Evolutionary conservation across 225 moss, liverwort and hornwort genomes (phyloP).

Genomic region (Polytrichum formosum): DNA sequence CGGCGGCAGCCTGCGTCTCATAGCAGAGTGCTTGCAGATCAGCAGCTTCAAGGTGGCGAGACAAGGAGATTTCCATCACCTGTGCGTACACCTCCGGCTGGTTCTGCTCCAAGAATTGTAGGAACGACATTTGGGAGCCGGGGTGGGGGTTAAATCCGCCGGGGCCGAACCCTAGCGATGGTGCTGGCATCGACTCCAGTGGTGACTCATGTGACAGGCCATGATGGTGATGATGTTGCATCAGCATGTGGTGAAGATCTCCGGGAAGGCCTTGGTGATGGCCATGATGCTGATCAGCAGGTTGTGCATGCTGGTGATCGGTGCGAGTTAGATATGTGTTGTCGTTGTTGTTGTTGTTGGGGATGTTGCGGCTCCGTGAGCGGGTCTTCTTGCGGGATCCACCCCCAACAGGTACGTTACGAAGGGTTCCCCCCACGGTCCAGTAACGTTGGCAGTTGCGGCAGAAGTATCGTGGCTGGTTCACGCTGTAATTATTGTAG

Average conservation of each 20-base stretch:
- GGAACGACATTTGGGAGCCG: constrained; percentile 16
- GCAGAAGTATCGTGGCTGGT: constrained; percentile 50
- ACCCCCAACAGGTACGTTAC: constrained; percentile 44
- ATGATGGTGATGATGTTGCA: too few species aligned
- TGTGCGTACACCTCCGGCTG: not conserved
- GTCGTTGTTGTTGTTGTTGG: too few species aligned
- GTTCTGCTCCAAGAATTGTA: constrained; percentile 13
- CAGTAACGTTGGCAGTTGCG: constrained; percentile 56
- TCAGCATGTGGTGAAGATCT: too few species aligned
- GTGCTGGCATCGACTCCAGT: too few species aligned
- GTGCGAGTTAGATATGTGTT: too few species aligned
- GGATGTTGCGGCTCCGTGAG: constrained; percentile 10
- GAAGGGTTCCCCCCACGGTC: constrained; percentile 47
- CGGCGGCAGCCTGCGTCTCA: constrained; percentile 13
- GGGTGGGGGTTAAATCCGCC: not conserved
- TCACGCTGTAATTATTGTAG: constrained; percentile 48
- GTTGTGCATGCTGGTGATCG: too few species aligned
- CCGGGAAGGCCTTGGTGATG: too few species aligned
- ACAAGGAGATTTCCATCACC: not conserved
- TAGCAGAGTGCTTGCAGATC: constrained; percentile 12
- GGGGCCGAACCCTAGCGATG: too few species aligned
- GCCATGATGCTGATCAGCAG: too few species aligned
- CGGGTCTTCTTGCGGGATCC: constrained; percentile 43
- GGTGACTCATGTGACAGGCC: too few species aligned
- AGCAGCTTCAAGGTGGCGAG: constrained; percentile 15